Evolutionary conservation across 768 basidiomycete species (phyloP).

Genomic region (Phylloporus arenicola): DNA sequence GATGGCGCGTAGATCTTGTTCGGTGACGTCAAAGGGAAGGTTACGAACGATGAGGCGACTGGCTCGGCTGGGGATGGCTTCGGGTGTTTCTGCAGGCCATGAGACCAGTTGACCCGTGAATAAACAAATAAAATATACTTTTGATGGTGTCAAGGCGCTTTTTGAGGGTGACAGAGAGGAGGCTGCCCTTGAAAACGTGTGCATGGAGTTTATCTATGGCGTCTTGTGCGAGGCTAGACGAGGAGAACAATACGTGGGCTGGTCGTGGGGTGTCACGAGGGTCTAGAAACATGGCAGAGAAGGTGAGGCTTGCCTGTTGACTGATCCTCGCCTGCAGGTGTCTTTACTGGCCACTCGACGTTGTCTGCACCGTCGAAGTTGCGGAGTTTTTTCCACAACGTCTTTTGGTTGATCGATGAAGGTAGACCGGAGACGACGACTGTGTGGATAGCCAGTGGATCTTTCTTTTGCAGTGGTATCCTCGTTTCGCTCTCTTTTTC

Average conservation of each 20-base stretch:
- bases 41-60: too few relatives aligned
- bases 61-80: too few relatives aligned
- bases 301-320: constrained; percentile 38
- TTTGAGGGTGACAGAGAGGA: constrained; percentile 85
- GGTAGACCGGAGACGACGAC: constrained; percentile 75
- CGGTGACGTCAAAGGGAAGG: too few relatives aligned
- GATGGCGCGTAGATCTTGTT: too few relatives aligned
- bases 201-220: constrained; percentile 82
- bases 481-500: constrained; percentile 38
- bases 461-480: constrained; percentile 37
- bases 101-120: not conserved
- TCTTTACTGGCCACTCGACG: constrained; percentile 61
- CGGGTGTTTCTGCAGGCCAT: constrained; percentile 21
- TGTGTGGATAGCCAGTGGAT: constrained; percentile 82
- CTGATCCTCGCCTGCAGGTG: constrained; percentile 42
- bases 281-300: not conserved
- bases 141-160: constrained; percentile 61
- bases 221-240: constrained; percentile 59
- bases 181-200: constrained; percentile 83
- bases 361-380: constrained; percentile 76
- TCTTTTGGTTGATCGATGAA: constrained; percentile 52
- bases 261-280: not conserved
- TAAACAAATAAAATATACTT: constrained; percentile 8
- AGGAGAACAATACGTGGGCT: constrained; percentile 74
- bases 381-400: constrained; percentile 80